A percentile compares a stretch with the other conserved stretches of the same genome.
These are phyloP conservation scores for Penicillium sp. DNA, from an alignment of 2,329 filamentous ascomycete species.

Conservation along the genomic window DNA sequence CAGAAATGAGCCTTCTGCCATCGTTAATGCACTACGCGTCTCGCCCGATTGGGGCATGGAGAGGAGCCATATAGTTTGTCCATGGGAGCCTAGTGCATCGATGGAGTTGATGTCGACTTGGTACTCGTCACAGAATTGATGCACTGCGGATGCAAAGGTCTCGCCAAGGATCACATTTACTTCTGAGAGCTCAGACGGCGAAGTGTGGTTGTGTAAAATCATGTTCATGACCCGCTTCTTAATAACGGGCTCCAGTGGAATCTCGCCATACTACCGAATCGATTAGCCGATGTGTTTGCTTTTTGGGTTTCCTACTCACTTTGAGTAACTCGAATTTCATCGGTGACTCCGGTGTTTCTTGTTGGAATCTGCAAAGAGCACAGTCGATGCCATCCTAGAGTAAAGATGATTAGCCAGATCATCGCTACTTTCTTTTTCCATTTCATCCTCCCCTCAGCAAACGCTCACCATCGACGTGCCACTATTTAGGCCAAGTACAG, in stretches of 20 bases:
- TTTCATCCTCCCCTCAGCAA: background rate
- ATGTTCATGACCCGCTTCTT: constrained; percentile 63
- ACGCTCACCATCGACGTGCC: constrained; percentile 54
- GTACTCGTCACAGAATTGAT: constrained; percentile 54
- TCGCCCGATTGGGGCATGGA: constrained; percentile 57
- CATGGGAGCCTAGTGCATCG: constrained; percentile 62
- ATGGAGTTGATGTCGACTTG: constrained; percentile 51
- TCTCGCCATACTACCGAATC: constrained; percentile 55
- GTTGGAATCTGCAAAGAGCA: constrained; percentile 61
- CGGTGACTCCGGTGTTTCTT: constrained; percentile 55
- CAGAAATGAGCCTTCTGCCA: constrained; percentile 62
- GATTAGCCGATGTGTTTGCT: background rate
- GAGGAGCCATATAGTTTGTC: constrained; percentile 63
- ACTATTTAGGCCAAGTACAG: constrained; percentile 59
- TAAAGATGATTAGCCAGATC: background rate
- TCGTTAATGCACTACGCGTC: constrained; percentile 55
- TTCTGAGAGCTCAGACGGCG: constrained; percentile 59
- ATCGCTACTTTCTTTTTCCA: background rate
- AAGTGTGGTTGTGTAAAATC: constrained; percentile 59
- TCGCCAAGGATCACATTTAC: constrained; percentile 63
- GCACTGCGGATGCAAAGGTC: constrained; percentile 58
- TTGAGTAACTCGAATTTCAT: constrained; percentile 62
- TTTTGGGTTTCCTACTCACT: no score
- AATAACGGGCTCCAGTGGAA: constrained; percentile 57
- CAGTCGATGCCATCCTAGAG: constrained; percentile 60